A percentile compares a stretch with the other conserved stretches of the same genome.
Evolutionary conservation across 2,329 filamentous ascomycete species (phyloP).

Genomic region (Remersonia thermophila): DNA sequence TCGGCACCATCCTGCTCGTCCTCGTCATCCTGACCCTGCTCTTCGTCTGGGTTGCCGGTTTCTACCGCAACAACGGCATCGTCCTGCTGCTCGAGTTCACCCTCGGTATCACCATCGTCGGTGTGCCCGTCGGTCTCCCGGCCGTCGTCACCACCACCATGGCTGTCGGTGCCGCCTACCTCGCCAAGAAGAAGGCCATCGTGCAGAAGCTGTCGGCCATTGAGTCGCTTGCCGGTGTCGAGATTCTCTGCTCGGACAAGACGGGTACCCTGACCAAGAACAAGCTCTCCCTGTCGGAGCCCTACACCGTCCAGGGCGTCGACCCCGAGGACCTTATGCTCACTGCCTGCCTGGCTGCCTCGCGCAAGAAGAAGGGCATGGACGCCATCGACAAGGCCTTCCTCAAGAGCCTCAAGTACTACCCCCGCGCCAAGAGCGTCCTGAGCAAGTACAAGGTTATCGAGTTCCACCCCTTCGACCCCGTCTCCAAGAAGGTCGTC

Average conservation of each 20-base stretch:
- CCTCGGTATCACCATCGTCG: slow-evolving; percentile 79
- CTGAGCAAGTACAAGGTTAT: slow-evolving; percentile 76
- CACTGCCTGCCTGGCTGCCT: slow-evolving; percentile 79
- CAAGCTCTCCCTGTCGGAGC: slow-evolving; percentile 78
- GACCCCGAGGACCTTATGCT: slow-evolving; percentile 84
- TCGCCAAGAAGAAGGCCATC: slow-evolving; percentile 86
- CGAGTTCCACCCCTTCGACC: slow-evolving; percentile 80
- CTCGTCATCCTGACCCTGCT: slow-evolving; percentile 72
- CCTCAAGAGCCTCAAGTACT: slow-evolving; percentile 71
- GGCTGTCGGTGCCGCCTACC: slow-evolving; percentile 83
- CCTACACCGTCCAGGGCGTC: slow-evolving; percentile 70
- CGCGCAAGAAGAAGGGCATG: slow-evolving; percentile 90
- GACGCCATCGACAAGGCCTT: slow-evolving; percentile 94
- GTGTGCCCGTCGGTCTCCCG: slow-evolving; percentile 85
- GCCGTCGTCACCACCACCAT: slow-evolving; percentile 90
- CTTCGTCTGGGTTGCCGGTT: slow-evolving; percentile 74
- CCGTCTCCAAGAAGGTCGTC: slow-evolving; percentile 85
- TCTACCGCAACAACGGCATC: slow-evolving; percentile 77
- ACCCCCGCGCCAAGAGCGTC: slow-evolving; percentile 69
- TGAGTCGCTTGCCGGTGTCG: slow-evolving; percentile 81
- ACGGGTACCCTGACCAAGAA: slow-evolving; percentile 90
- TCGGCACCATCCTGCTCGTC: slow-evolving; percentile 67
- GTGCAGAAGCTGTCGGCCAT: slow-evolving; percentile 89
- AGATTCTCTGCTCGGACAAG: slow-evolving; percentile 92
- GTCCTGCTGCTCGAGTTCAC: slow-evolving; percentile 73